A percentile compares a stretch with the other conserved stretches of the same genome.
Conservation (phyloP, 176 grass and related monocot genomes). For the Hordeum marinum region DNA sequence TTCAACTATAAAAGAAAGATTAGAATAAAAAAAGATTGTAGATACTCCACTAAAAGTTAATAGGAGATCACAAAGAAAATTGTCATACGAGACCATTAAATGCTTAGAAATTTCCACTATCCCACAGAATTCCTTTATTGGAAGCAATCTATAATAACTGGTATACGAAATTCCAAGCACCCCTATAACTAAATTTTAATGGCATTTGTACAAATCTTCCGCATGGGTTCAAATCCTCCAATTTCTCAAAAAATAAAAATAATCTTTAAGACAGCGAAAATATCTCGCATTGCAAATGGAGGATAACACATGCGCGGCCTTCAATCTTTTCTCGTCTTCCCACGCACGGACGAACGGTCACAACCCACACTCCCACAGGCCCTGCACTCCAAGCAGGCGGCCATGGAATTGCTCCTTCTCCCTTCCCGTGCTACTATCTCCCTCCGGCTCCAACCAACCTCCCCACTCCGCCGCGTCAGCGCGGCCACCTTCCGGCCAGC, state of each 20-base stretch:
- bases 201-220: too few species aligned
- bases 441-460: background rate
- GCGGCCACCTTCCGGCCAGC: background rate
- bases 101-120: background rate
- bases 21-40: background rate
- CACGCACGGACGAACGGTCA: background rate
- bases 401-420: slow-evolving; percentile 39
- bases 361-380: background rate
- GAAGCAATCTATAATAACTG: background rate
- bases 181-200: too few species aligned
- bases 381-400: background rate
- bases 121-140: background rate
- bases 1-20: background rate
- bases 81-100: background rate
- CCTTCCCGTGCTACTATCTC: background rate
- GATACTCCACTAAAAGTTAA: background rate
- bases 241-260: too few species aligned
- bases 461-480: background rate
- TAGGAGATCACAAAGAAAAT: background rate
- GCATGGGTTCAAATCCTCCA: too few species aligned
- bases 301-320: slow-evolving; percentile 30
- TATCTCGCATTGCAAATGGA: background rate
- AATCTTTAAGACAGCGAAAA: background rate
- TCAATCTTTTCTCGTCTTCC: background rate
- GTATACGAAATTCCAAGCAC: background rate